These are phyloP conservation scores for Lolium multiflorum DNA, from an alignment of 176 grass and related monocot species.

Conservation along the genomic window DNA sequence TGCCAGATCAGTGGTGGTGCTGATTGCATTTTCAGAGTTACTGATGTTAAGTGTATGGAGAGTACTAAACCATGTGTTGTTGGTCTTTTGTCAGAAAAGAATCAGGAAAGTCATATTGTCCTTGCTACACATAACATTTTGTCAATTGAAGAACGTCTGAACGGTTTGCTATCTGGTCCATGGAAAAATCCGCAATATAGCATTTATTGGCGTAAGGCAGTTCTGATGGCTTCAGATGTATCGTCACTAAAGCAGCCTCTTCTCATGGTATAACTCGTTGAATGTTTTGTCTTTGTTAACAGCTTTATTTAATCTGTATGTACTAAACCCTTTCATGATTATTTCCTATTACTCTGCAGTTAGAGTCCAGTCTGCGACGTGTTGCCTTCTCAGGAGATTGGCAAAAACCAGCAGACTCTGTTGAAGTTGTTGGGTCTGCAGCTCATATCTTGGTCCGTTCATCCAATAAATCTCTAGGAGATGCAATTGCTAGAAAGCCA, in stretches of 20 bases:
- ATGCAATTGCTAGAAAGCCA: conserved; percentile 62
- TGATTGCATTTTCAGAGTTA: conserved; percentile 79
- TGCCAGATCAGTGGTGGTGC: conserved; percentile 69
- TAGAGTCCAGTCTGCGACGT: conserved; percentile 83
- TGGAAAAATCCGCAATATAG: conserved; percentile 91
- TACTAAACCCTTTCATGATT: conserved; percentile 29
- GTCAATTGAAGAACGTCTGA: conserved; percentile 80
- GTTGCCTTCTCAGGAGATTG: conserved; percentile 76
- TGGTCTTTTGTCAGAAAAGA: conserved; percentile 57
- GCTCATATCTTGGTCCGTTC: conserved; percentile 70
- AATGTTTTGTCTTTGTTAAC: conserved; percentile 23
- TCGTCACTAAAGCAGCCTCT: conserved; percentile 75
- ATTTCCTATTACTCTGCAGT: conserved; percentile 53
- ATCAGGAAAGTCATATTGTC: conserved; percentile 69
- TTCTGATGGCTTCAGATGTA: conserved; percentile 72
- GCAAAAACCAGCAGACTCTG: conserved; percentile 86
- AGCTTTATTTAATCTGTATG: conserved; percentile 21
- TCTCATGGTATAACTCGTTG: conserved; percentile 60
- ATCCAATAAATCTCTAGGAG: conserved; percentile 51
- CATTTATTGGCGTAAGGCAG: conserved; percentile 71
- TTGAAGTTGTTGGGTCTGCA: conserved; percentile 87
- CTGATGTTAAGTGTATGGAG: conserved; percentile 51
- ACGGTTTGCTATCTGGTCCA: conserved; percentile 82
- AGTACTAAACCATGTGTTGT: conserved; percentile 30
- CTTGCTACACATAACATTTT: conserved; percentile 66